Conservation (phyloP, 257 asterid genomes). For the Cordia subcordata region DNA sequence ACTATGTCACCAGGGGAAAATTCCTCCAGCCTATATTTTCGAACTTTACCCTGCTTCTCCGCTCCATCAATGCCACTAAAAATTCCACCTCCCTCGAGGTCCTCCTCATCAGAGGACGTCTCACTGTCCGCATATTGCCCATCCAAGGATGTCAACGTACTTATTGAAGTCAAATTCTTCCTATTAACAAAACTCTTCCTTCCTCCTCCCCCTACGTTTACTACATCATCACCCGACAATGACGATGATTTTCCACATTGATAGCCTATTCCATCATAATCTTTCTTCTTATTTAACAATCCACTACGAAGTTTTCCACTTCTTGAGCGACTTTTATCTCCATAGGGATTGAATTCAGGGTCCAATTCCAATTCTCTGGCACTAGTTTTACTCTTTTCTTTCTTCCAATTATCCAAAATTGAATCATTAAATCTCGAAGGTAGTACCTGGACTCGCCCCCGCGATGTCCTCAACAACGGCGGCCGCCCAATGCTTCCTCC, state of each 20-base stretch:
- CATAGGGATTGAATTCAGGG: slow-evolving; percentile 56
- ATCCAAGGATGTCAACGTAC: slow-evolving; percentile 33
- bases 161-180: slow-evolving; percentile 40
- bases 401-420: slow-evolving; percentile 88
- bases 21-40: slow-evolving; percentile 36
- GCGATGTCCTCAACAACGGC: slow-evolving; percentile 85
- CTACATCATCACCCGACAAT: slow-evolving; percentile 50
- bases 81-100: slow-evolving; percentile 45
- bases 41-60: slow-evolving; percentile 19
- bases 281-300: slow-evolving; percentile 29
- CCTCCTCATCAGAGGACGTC: slow-evolving; percentile 27
- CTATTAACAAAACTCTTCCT: slow-evolving; percentile 19
- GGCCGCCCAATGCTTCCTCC: slow-evolving; percentile 73
- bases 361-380: slow-evolving; percentile 50
- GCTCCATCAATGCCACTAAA: slow-evolving; percentile 40
- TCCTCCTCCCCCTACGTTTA: slow-evolving; percentile 43
- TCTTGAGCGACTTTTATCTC: slow-evolving; percentile 36
- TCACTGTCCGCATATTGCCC: slow-evolving; percentile 38
- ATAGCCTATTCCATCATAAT: slow-evolving; percentile 19
- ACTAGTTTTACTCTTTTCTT: slow-evolving; percentile 52
- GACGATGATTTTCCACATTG: slow-evolving; percentile 55
- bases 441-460: slow-evolving; percentile 93
- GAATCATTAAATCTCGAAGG: slow-evolving; percentile 96
- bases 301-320: slow-evolving; percentile 33
- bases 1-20: slow-evolving; percentile 76